These are phyloP conservation scores for Haplosporangium sp. DNA, from an alignment of 371 early-diverging fungal genomes.

Conservation along the genomic window DNA sequence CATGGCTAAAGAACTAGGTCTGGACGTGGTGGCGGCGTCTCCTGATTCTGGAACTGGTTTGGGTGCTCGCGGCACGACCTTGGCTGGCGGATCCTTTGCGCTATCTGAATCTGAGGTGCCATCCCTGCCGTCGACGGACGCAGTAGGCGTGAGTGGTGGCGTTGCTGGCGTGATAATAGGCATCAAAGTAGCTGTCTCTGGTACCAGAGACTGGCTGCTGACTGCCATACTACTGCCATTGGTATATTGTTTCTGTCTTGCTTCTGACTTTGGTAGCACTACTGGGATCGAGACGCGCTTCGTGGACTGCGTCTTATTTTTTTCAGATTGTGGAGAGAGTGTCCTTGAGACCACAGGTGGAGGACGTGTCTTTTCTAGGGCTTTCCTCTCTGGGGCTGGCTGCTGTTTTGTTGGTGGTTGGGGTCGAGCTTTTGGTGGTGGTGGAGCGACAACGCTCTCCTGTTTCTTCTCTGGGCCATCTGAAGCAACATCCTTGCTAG, in stretches of 20 bases:
- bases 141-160: conserved; percentile 46
- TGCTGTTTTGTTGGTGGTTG: conserved; percentile 3
- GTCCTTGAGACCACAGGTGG: not conserved
- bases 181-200: conserved; percentile 1
- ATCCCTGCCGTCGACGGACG: conserved; percentile 41
- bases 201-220: conserved; percentile 4
- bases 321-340: conserved; percentile 4
- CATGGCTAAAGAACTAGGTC: conserved; percentile 33
- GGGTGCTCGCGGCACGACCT: conserved; percentile 23
- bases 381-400: not conserved
- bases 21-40: not conserved
- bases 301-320: not conserved
- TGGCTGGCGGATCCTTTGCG: conserved; percentile 5
- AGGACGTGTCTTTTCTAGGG: not conserved
- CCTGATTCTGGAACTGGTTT: conserved; percentile 2
- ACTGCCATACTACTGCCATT: not conserved
- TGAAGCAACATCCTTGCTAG: conserved; percentile 10
- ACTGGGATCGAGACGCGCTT: conserved; percentile 46
- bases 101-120: conserved; percentile 38
- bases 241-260: conserved; percentile 10
- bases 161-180: conserved; percentile 7
- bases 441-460: not conserved
- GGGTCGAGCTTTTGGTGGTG: not conserved
- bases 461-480: conserved; percentile 14
- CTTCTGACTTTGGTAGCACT: conserved; percentile 43